Evolutionary conservation across 495 filamentous ascomycete species (phyloP).

Genomic region (Hyaloscypha bicolor): DNA sequence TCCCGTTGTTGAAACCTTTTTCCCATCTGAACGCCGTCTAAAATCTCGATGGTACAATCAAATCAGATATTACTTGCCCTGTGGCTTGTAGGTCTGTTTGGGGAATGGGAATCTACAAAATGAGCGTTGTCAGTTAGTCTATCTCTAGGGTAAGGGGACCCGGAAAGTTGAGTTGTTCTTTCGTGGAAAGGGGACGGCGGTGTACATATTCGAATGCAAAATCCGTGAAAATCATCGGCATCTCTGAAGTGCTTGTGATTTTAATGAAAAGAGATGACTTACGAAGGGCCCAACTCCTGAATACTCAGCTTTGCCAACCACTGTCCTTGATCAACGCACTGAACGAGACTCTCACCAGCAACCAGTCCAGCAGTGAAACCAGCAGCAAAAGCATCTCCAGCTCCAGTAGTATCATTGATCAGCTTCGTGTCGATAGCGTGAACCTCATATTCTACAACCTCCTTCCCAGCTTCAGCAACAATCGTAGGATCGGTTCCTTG

Average conservation of each 20-base stretch:
- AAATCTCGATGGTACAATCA: slow-evolving; percentile 30
- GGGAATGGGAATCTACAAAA: slow-evolving; percentile 73
- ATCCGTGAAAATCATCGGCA: background rate
- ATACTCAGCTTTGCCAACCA: slow-evolving; percentile 94
- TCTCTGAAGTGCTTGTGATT: background rate
- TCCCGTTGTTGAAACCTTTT: slow-evolving; percentile 40
- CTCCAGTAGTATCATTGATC: slow-evolving; percentile 95
- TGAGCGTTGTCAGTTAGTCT: slow-evolving; percentile 18
- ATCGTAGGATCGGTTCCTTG: slow-evolving; percentile 91
- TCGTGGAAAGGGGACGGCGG: slow-evolving; percentile 10
- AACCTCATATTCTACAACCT: slow-evolving; percentile 73
- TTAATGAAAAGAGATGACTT: slow-evolving; percentile 46
- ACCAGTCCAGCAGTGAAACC: slow-evolving; percentile 90
- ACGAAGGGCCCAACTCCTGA: slow-evolving; percentile 94
- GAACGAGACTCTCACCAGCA: slow-evolving; percentile 74
- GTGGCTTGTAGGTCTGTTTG: slow-evolving; percentile 70
- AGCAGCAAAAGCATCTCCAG: slow-evolving; percentile 95
- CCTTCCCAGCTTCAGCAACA: slow-evolving; percentile 69
- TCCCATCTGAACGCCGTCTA: slow-evolving; percentile 32
- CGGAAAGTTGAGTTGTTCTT: slow-evolving; percentile 4
- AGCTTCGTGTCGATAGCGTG: slow-evolving; percentile 69
- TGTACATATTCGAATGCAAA: slow-evolving; percentile 20
- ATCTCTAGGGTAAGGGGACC: background rate
- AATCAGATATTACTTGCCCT: slow-evolving; percentile 32
- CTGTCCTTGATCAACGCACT: slow-evolving; percentile 83